These are phyloP conservation scores for Ambrosiella beaveri DNA, from an alignment of 2,329 filamentous ascomycete species.

Conservation along the genomic window DNA sequence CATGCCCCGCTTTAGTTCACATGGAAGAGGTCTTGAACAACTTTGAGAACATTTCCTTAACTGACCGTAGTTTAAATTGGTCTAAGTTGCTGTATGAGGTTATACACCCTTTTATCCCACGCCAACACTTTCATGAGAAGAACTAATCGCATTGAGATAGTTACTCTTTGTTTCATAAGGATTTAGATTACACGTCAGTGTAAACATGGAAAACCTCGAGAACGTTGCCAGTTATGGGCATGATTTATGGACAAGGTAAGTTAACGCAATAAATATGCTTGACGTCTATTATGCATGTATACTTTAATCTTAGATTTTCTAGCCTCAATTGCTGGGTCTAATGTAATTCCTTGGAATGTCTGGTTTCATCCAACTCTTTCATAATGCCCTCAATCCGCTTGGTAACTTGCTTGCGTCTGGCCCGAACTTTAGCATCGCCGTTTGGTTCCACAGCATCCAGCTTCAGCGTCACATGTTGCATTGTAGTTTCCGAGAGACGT, in stretches of 20 bases:
- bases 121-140: too few relatives aligned
- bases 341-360: slow-evolving; percentile 13
- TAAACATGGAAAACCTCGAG: too few relatives aligned
- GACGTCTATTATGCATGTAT: background rate
- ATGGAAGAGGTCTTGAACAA: too few relatives aligned
- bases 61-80: background rate
- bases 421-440: slow-evolving; percentile 46
- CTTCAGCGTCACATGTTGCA: slow-evolving; percentile 62
- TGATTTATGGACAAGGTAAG: too few relatives aligned
- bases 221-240: too few relatives aligned
- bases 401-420: slow-evolving; percentile 55
- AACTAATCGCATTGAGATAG: too few relatives aligned
- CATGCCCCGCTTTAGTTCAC: too few relatives aligned
- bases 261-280: background rate
- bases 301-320: background rate
- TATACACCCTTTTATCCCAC: too few relatives aligned
- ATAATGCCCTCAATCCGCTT: slow-evolving; percentile 51
- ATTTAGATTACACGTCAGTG: too few relatives aligned
- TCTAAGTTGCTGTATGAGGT: background rate
- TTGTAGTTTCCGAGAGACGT: slow-evolving; percentile 55
- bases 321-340: background rate
- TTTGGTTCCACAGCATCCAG: slow-evolving; percentile 60
- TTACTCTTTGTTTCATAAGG: too few relatives aligned
- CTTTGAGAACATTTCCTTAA: too few relatives aligned
- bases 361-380: slow-evolving; percentile 40